Evolutionary conservation across 2,329 filamentous ascomycete genomes (phyloP), one percentile per base, ranked within the genome.

Genomic region (Ascochyta viciae-villosae): DNA sequence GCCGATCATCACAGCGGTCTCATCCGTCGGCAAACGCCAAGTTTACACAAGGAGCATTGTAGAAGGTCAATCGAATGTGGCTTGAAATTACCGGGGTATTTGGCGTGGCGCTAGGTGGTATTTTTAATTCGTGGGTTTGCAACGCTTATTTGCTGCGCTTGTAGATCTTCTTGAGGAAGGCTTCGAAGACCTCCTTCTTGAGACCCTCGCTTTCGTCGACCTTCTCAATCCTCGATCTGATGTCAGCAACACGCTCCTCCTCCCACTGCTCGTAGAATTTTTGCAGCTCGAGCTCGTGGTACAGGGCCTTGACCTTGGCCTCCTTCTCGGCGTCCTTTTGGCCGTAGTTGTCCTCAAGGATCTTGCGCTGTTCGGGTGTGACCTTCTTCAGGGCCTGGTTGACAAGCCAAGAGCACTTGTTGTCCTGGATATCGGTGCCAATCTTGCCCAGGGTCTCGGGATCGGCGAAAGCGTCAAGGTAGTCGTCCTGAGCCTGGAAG

Each of bases 401-500:
- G 78, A 99, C 86, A 57, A 99, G 82, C 95, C 95, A 99, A 38
- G 91, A 96, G 85, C 95, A 99, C 85, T 99, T 99, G 86, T 99
- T 99, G 82, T 99, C 95, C 84, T 93, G 89, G 78, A 99, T 99
- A 74, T 99, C 95, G 58, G 95, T 99, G 65, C 95, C 95, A 64
- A 98, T 96, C 87, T 99, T 99, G 78, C 95, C 95, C 75, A 99
- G 95, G 72, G 92, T 86, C 71, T 92, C 87, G 35, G 95, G 92
- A 68, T 94, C 88, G 68, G 94, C 95, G 74, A 95, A 99, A 81
- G 96, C 96, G 83, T 99, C 95, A 49, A 99, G 90, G 81, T 95
- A 99, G 82, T 99, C 95, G 77, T 99, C 95, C 80, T 99, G 95
- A 63, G 96, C 87, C 81, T 99, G 95, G 86, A 99, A 99, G 84